Percentiles rank a stretch among this genome's conserved stretches.
Conservation (phyloP, 768 basidiomycete genomes). For the Calocera viscosa region DNA sequence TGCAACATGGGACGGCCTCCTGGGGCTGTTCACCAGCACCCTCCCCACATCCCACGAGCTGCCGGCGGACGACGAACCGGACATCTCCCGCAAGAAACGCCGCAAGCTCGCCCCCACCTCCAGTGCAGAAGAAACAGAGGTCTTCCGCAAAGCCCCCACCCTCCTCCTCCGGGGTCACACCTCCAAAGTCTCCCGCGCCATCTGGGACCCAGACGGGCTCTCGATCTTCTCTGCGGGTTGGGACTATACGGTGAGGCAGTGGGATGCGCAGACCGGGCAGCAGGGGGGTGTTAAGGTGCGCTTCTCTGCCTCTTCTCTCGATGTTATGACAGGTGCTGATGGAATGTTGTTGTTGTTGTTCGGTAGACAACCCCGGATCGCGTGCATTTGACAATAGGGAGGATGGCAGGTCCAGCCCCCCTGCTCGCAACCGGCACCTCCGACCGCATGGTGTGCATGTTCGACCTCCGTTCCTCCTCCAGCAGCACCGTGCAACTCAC, state of each 20-base stretch:
- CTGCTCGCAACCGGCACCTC: background rate
- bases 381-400: background rate
- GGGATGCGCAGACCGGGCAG: conserved; percentile 67
- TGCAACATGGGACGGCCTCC: conserved; percentile 72
- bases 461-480: no score
- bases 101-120: conserved; percentile 43
- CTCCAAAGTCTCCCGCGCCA: conserved; percentile 60
- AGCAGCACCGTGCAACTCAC: no score
- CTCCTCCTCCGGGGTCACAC: conserved; percentile 73
- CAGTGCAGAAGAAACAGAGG: conserved; percentile 31
- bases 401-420: background rate
- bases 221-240: conserved; percentile 46
- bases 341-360: conserved; percentile 15
- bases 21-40: conserved; percentile 66
- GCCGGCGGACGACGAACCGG: conserved; percentile 30
- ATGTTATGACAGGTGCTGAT: background rate
- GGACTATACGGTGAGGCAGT: conserved; percentile 78
- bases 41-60: conserved; percentile 57
- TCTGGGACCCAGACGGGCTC: conserved; percentile 37
- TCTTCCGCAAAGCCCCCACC: conserved; percentile 39
- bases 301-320: background rate
- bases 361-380: background rate
- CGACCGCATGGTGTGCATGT: no score
- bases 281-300: conserved; percentile 27
- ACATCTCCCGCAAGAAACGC: conserved; percentile 30